Conservation (phyloP, 208 protist genomes). For the Acanthamoeba sp. region DNA sequence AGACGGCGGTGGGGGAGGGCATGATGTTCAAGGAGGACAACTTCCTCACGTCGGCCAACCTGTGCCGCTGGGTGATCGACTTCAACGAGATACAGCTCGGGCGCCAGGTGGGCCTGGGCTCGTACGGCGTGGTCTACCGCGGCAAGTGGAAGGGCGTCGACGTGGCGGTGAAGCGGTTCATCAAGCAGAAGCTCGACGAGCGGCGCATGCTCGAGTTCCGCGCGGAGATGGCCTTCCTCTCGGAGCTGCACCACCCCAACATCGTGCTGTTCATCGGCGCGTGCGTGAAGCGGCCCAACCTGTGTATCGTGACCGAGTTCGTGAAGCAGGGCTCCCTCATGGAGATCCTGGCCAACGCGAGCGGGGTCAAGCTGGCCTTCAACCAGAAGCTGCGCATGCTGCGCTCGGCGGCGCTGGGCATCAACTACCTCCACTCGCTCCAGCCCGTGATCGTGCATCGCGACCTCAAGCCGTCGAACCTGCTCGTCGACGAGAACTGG, state of each 20-base stretch:
- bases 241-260: slow-evolving; percentile 60
- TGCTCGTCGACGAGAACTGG: neutral
- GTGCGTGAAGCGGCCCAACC: slow-evolving; percentile 43
- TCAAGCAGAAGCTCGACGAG: slow-evolving; percentile 65
- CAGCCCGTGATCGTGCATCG: neutral
- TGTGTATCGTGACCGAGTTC: slow-evolving; percentile 61
- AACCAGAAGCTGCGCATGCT: slow-evolving; percentile 4
- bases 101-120: neutral
- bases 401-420: neutral
- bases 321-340: slow-evolving; percentile 18
- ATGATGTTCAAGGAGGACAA: slow-evolving; percentile 37
- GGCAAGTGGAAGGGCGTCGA: slow-evolving; percentile 62
- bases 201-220: slow-evolving; percentile 48
- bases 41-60: slow-evolving; percentile 59
- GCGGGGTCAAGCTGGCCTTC: neutral
- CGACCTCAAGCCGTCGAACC: neutral
- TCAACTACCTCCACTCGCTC: neutral
- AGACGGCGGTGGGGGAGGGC: neutral
- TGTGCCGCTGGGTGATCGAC: slow-evolving; percentile 46
- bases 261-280: slow-evolving; percentile 56
- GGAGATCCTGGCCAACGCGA: neutral
- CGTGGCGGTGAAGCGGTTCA: slow-evolving; percentile 46
- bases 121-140: slow-evolving; percentile 32
- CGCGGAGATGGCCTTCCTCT: slow-evolving; percentile 49
- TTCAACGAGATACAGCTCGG: slow-evolving; percentile 58